A percentile compares a stretch with the other conserved stretches of the same genome.
Evolutionary conservation across 768 basidiomycete genomes (phyloP).

Genomic region (Hemileccinum rubropunctum): DNA sequence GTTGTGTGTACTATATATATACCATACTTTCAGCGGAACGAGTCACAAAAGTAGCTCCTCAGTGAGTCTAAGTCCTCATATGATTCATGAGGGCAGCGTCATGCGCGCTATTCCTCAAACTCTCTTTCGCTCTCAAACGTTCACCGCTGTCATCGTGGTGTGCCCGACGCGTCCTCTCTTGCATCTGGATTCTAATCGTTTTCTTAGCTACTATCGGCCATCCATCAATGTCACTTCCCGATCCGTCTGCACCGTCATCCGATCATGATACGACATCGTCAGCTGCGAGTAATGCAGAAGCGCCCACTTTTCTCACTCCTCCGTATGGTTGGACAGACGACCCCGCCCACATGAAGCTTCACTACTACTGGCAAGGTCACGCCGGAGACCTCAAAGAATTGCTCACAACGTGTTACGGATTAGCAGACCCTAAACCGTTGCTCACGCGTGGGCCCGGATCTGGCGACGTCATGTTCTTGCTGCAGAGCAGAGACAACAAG

Average conservation of each 20-base stretch:
- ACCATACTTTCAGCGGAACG: too few species aligned
- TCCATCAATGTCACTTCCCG: neutral
- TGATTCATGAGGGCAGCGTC: too few species aligned
- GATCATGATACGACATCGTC: neutral
- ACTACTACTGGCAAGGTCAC: neutral
- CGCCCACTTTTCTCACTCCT: neutral
- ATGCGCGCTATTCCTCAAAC: too few species aligned
- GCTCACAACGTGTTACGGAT: neutral
- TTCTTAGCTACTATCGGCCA: too few species aligned
- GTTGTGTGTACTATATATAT: too few species aligned
- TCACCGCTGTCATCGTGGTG: neutral
- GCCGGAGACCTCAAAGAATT: neutral
- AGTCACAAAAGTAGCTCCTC: too few species aligned
- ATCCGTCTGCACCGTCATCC: neutral
- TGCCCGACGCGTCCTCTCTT: neutral
- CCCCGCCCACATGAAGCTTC: neutral
- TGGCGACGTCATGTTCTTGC: neutral
- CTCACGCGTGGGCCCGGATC: neutral
- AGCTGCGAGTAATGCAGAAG: too few species aligned
- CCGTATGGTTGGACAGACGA: neutral
- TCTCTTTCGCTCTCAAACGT: neutral
- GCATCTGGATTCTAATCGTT: too few species aligned
- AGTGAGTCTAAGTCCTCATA: too few species aligned
- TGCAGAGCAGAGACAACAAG: neutral
- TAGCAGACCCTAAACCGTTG: neutral